Evolutionary conservation across 2,329 filamentous ascomycete genomes (phyloP).

Genomic region (Parastagonospora avenae): DNA sequence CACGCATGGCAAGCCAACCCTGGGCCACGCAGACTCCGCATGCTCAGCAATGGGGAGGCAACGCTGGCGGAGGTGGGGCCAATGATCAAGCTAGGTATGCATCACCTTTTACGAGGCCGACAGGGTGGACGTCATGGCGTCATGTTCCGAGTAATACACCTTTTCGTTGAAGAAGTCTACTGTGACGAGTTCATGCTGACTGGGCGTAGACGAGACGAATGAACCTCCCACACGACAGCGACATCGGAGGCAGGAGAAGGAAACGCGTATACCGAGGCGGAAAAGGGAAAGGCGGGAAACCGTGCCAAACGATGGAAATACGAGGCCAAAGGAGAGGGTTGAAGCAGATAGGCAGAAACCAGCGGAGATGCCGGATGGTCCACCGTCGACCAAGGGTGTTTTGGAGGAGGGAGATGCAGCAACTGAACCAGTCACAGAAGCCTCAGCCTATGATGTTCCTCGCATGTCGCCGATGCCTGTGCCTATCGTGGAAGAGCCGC

Average conservation of each 20-base stretch:
- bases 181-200: too few relatives aligned
- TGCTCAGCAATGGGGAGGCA: slow-evolving; percentile 17
- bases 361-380: not conserved
- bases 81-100: slow-evolving; percentile 22
- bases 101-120: slow-evolving; percentile 13
- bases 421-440: not conserved
- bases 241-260: too few relatives aligned
- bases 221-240: too few relatives aligned
- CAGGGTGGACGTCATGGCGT: slow-evolving; percentile 10
- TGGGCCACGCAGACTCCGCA: slow-evolving; percentile 15
- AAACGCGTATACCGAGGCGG: not conserved
- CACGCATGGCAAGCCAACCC: slow-evolving; percentile 4
- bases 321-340: not conserved
- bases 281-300: not conserved
- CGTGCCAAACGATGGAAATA: not conserved
- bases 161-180: too few relatives aligned
- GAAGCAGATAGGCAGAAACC: not conserved
- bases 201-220: too few relatives aligned
- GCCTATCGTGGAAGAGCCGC: not conserved
- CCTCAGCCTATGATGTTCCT: not conserved
- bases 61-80: not conserved
- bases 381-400: not conserved
- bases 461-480: not conserved
- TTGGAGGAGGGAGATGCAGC: not conserved
- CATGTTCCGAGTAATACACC: slow-evolving; percentile 29